These are phyloP conservation scores for Solanum sparsipilum DNA, from an alignment of 257 asterid genomes.

Conservation along the genomic window DNA sequence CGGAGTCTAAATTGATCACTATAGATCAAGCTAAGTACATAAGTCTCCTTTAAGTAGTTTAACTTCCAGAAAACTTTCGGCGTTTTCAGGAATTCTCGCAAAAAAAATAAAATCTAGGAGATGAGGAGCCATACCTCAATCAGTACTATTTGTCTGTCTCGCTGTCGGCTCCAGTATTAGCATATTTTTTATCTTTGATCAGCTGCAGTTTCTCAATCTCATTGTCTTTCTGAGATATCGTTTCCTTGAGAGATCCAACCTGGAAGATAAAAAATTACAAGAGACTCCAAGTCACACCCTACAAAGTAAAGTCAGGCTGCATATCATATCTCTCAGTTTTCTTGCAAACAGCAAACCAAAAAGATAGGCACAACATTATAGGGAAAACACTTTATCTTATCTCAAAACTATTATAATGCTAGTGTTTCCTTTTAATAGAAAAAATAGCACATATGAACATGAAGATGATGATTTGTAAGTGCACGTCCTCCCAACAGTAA, in stretches of 20 bases:
- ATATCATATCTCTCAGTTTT: neutral
- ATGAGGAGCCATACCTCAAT: conserved; percentile 32
- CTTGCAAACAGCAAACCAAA: neutral
- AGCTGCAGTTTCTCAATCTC: conserved; percentile 7
- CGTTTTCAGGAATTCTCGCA: conserved; percentile 1
- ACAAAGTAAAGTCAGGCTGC: neutral
- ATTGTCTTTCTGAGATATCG: conserved; percentile 3
- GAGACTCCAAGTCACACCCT: neutral
- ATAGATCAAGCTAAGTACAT: conserved; percentile 5
- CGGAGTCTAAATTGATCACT: conserved; percentile 9
- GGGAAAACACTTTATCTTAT: neutral
- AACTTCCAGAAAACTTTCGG: conserved; percentile 7
- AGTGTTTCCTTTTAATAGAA: neutral
- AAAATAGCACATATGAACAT: neutral
- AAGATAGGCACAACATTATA: neutral
- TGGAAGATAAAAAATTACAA: neutral
- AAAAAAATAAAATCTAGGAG: conserved; percentile 1
- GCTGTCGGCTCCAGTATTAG: neutral
- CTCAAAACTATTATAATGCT: neutral
- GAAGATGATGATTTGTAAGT: neutral
- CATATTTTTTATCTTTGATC: neutral
- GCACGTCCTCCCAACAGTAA: neutral
- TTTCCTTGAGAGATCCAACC: conserved; percentile 3
- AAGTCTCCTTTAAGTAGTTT: conserved; percentile 18
- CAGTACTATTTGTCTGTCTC: conserved; percentile 19